These are phyloP conservation scores for Aspergillus ochraceoroseus DNA, from an alignment of 2,329 filamentous ascomycete genomes.

Conservation along the genomic window DNA sequence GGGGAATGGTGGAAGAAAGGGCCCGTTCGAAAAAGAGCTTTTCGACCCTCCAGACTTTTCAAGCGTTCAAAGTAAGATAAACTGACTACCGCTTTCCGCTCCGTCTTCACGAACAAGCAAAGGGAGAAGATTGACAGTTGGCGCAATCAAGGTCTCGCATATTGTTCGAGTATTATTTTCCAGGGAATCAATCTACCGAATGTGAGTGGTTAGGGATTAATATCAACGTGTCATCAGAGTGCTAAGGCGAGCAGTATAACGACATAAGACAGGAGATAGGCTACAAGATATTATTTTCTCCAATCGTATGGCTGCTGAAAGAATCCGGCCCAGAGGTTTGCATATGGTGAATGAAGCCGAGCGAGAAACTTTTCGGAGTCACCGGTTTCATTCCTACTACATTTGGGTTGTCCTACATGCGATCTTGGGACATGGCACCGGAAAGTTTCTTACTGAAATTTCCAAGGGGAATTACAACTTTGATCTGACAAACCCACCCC, in stretches of 20 bases:
- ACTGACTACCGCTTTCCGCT: no score
- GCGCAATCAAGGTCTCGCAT: slow-evolving; percentile 37
- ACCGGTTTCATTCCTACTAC: slow-evolving; percentile 19
- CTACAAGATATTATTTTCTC: slow-evolving; percentile 74
- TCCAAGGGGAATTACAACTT: slow-evolving; percentile 44
- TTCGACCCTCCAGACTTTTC: slow-evolving; percentile 24
- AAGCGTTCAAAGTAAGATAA: slow-evolving; percentile 15
- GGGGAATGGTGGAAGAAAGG: slow-evolving; percentile 37
- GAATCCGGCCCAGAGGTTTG: slow-evolving; percentile 9
- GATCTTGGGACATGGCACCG: slow-evolving; percentile 61
- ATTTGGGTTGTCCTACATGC: slow-evolving; percentile 47
- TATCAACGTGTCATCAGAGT: neutral
- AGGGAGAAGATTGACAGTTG: no score
- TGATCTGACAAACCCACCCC: slow-evolving; percentile 52
- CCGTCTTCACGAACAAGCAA: no score
- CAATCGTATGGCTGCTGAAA: slow-evolving; percentile 43
- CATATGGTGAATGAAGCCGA: slow-evolving; percentile 2
- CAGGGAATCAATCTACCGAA: slow-evolving; percentile 50
- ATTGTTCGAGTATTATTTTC: slow-evolving; percentile 45
- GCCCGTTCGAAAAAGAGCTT: slow-evolving; percentile 24
- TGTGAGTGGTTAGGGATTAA: slow-evolving; percentile 25
- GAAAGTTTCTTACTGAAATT: slow-evolving; percentile 56
- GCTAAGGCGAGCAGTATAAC: slow-evolving; percentile 50
- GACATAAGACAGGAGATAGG: slow-evolving; percentile 75
- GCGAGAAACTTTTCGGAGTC: slow-evolving; percentile 1